Base-by-base conservation (phyloP, 495 filamentous ascomycete species). In the Penicillium verhagenii region DNA sequence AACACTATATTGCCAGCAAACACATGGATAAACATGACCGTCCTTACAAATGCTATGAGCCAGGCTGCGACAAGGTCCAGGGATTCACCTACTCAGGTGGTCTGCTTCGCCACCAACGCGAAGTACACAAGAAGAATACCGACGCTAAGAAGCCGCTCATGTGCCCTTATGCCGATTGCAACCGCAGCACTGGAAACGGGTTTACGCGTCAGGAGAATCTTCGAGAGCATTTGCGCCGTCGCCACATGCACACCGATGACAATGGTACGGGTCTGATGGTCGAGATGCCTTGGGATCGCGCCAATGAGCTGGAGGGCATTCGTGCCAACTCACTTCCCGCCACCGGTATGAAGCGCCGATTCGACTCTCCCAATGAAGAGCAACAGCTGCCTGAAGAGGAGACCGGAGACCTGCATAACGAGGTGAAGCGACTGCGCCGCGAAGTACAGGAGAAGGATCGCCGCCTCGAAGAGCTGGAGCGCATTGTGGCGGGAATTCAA, bases 1-100 rank as follows among this genome's bases (percentile, higher is more conserved):
- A 57, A 67, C 56, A n/a, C 8, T 24, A 44, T 47, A 14, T 5
- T 16, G 7, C 33, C 56, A 92, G 91, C 54, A 93, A 96, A 73
- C 92, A 97, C 68, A 95, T 95, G 90, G 92, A 97, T 74, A 97
- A 96, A 71, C 92, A 97, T 65, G 90, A 93, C 51, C 79, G 92
- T 16, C 92, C 92, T 0, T 96, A 96, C 72, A 87, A 90, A 54
- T 97, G 92, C 69, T 70, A 71, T 21, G 82, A 88, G 23, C 77
- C 79, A 14, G 84, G 83, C 18, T 97, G 92, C 67, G 89, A 91
- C 57, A 96, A 96, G 58, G 81, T 96, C 0, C 87, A 88, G 57
- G 92, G 92, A 18, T 96, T 97, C 73, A 96, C 92, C 13, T 97
- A 96, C 68, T 90, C 87, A 0, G 92, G 92, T 19, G 92, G 92